These are phyloP conservation scores for Rhexocercosporidium sp. DNA, from an alignment of 2,329 filamentous ascomycete genomes.

Conservation along the genomic window DNA sequence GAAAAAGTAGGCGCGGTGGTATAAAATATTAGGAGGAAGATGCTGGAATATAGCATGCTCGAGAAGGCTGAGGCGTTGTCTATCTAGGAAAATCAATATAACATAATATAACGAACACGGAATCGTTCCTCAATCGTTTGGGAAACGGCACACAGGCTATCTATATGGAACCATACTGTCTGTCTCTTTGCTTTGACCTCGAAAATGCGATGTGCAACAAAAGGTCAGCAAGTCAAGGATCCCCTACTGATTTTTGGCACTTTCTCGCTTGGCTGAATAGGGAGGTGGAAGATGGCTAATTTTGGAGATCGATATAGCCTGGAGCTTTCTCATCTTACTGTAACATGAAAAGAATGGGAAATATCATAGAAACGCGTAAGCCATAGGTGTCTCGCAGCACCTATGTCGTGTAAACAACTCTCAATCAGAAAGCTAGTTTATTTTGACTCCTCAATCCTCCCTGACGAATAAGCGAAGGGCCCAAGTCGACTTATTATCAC, in stretches of 20 bases:
- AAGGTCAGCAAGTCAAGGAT: neutral
- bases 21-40: neutral
- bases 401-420: neutral
- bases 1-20: slow-evolving; percentile 1
- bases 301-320: neutral
- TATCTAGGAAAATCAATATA: neutral
- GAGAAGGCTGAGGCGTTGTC: neutral
- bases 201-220: slow-evolving; percentile 10
- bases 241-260: neutral
- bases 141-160: neutral
- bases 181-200: slow-evolving; percentile 10
- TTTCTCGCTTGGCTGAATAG: slow-evolving; percentile 8
- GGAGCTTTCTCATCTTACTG: neutral
- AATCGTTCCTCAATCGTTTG: neutral
- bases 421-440: neutral
- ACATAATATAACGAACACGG: no score
- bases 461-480: neutral
- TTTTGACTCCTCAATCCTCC: no score
- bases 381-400: no score
- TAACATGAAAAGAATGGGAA: no score
- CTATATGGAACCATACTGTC: neutral
- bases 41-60: neutral
- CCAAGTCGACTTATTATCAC: no score
- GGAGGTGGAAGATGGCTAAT: neutral
- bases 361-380: no score